phyloP scores from a whole-genome alignment of 352 stramenopile genomes.

The Phytophthora litchii region DNA sequence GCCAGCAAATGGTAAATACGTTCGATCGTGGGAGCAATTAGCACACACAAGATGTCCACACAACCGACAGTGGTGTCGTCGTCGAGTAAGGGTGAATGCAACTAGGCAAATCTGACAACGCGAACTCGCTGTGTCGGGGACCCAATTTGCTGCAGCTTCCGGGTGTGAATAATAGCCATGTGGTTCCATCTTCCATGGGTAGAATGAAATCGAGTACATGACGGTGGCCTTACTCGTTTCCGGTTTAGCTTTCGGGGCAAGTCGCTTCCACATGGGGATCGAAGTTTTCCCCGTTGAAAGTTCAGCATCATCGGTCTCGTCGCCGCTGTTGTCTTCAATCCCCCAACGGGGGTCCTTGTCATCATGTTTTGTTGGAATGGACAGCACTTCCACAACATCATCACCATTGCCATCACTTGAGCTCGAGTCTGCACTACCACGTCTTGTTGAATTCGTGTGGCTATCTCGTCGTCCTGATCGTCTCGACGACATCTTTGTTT shows the following conservation, averaged over 20 bases:
- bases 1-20: constrained; percentile 65
- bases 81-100: constrained; percentile 62
- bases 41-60: constrained; percentile 76
- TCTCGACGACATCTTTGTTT: constrained; percentile 6
- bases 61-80: constrained; percentile 87
- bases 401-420: constrained; percentile 12
- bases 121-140: constrained; percentile 66
- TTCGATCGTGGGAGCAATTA: constrained; percentile 69
- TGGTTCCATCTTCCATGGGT: constrained; percentile 77
- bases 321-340: constrained; percentile 6
- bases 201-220: constrained; percentile 81
- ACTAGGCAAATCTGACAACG: constrained; percentile 68
- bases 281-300: constrained; percentile 11
- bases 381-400: constrained; percentile 8
- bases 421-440: constrained; percentile 17
- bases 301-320: constrained; percentile 21
- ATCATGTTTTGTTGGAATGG: constrained; percentile 6
- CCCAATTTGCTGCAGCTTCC: constrained; percentile 73
- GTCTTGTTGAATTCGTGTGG: constrained; percentile 22
- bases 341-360: neutral
- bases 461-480: constrained; percentile 14
- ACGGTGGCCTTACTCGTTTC: constrained; percentile 30
- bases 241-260: constrained; percentile 19
- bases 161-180: constrained; percentile 72
- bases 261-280: constrained; percentile 21